phyloP scores from a whole-genome alignment of 2,329 filamentous ascomycete genomes.

The Phyllosticta capitalensis region DNA sequence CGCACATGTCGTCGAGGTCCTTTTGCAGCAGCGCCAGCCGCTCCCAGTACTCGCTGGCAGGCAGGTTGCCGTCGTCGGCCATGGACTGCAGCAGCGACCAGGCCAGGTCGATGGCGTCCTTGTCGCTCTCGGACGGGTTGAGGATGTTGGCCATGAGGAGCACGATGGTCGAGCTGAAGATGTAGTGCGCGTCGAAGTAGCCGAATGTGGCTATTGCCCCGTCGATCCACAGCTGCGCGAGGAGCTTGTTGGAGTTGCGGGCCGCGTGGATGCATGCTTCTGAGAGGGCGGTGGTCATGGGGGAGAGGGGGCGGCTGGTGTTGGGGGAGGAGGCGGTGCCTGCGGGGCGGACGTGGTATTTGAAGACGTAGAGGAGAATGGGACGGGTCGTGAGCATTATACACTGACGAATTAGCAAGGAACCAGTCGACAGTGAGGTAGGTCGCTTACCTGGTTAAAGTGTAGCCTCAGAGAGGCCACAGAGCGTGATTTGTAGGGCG shows the following conservation, averaged over 20 bases:
- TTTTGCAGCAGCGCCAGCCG: slow-evolving; percentile 13
- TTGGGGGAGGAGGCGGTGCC: slow-evolving; percentile 6
- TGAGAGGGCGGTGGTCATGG: slow-evolving; percentile 21
- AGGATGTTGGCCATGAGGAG: slow-evolving; percentile 20
- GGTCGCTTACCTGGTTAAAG: slow-evolving; percentile 9
- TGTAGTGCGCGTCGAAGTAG: slow-evolving; percentile 22
- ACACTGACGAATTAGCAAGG: slow-evolving; percentile 20
- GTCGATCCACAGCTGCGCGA: slow-evolving; percentile 19
- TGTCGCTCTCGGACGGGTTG: slow-evolving; percentile 14
- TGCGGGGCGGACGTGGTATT: slow-evolving; percentile 14
- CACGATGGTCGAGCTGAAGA: slow-evolving; percentile 19
- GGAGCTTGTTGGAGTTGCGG: slow-evolving; percentile 17
- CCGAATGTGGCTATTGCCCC: slow-evolving; percentile 20
- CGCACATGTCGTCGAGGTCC: slow-evolving; percentile 10
- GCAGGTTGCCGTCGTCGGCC: slow-evolving; percentile 29
- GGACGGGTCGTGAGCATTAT: slow-evolving; percentile 31
- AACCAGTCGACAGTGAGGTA: background rate
- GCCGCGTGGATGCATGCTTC: slow-evolving; percentile 23
- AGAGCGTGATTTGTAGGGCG: slow-evolving; percentile 10
- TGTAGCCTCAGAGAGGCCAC: slow-evolving; percentile 7
- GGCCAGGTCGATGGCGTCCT: slow-evolving; percentile 16
- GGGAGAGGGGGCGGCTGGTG: slow-evolving; percentile 16
- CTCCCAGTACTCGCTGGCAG: slow-evolving; percentile 23
- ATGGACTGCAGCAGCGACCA: slow-evolving; percentile 22
- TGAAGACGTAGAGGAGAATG: slow-evolving; percentile 31